A percentile compares a stretch with the other conserved stretches of the same genome.
phyloP scores from a whole-genome alignment of 1,139 yeast genomes.

The Saccharomyces hybrid region DNA sequence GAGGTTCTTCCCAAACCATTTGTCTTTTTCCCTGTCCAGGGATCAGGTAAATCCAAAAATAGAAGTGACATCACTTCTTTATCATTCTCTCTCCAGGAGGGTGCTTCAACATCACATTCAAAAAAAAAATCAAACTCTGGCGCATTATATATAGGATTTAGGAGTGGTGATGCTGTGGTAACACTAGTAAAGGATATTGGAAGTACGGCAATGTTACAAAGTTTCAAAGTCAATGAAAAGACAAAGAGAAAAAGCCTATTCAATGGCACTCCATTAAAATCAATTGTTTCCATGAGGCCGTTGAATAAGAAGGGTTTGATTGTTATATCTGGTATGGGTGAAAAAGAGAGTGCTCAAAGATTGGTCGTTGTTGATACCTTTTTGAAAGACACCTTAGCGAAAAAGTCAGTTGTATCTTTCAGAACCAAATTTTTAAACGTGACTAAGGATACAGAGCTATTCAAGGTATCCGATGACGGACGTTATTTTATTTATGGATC shows the following conservation, averaged over 20 bases:
- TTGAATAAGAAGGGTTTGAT: not conserved
- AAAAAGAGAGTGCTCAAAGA: slow-evolving; percentile 3
- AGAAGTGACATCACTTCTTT: not conserved
- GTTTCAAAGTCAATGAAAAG: not conserved
- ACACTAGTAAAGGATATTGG: not conserved
- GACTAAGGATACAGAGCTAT: slow-evolving; percentile 16
- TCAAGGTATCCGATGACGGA: slow-evolving; percentile 15
- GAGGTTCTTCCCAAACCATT: not conserved
- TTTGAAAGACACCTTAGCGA: not conserved
- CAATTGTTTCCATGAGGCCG: slow-evolving; percentile 1
- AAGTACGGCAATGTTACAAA: not conserved
- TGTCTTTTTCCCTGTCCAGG: not conserved
- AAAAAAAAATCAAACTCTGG: not conserved
- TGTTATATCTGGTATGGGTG: slow-evolving; percentile 1
- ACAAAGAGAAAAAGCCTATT: not conserved
- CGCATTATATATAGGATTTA: not conserved
- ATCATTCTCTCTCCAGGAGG: not conserved
- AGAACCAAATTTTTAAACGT: slow-evolving; percentile 17
- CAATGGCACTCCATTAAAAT: not conserved
- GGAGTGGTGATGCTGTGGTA: not conserved
- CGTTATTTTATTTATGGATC: slow-evolving; percentile 22
- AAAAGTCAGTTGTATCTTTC: slow-evolving; percentile 3
- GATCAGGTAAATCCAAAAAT: not conserved
- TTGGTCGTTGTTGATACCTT: slow-evolving; percentile 8
- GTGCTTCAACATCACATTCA: not conserved